phyloP scores from a whole-genome alignment of 2,329 filamentous ascomycete species.

The Cryphonectria parasitica region DNA sequence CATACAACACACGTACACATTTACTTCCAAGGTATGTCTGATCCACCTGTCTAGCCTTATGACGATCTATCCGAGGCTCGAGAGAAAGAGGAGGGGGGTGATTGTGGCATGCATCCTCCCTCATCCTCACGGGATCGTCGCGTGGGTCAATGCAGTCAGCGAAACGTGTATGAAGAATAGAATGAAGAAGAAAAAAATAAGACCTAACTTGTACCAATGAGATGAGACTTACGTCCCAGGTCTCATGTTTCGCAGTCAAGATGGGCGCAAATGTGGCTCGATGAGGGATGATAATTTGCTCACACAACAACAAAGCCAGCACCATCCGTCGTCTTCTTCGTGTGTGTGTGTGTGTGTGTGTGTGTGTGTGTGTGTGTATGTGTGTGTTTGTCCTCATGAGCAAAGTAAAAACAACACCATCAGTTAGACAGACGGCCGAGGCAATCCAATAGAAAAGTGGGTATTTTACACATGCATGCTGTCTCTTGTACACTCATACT shows the following conservation, averaged over 20 bases:
- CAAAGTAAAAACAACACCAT: not conserved
- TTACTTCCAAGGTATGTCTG: not conserved
- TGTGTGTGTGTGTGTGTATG: not conserved
- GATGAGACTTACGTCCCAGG: not conserved
- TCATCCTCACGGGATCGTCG: not conserved
- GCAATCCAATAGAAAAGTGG: not conserved
- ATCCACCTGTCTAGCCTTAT: constrained; percentile 8
- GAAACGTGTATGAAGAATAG: not conserved
- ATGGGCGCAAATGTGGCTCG: not conserved
- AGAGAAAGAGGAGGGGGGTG: not conserved
- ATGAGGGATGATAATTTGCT: not conserved
- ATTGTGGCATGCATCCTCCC: not conserved
- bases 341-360: not conserved
- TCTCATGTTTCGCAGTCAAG: not conserved
- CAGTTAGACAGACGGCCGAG: not conserved
- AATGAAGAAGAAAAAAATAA: not conserved
- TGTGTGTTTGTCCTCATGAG: not conserved
- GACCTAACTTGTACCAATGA: not conserved
- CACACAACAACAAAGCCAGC: not conserved
- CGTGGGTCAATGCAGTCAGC: not conserved
- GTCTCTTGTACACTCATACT: not conserved
- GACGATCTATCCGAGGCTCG: constrained; percentile 6
- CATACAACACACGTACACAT: not conserved
- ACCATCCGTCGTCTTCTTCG: not conserved
- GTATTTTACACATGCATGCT: not conserved